phyloP scores from a whole-genome alignment of 768 basidiomycete species.

The Sporobolomyces phaffii region DNA sequence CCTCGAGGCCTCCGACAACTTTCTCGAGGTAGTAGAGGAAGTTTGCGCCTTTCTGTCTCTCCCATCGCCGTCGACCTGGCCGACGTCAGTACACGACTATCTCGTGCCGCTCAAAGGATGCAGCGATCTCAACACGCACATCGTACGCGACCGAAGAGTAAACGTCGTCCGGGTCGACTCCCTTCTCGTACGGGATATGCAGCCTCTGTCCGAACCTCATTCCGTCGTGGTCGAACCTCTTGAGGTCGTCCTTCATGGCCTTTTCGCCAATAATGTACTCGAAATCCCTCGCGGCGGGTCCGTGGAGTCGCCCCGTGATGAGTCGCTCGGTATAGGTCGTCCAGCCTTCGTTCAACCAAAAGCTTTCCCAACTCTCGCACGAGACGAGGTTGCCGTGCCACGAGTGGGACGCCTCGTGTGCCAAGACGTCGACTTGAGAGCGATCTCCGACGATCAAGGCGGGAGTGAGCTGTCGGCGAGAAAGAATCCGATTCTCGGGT shows the following conservation, averaged over 20 bases:
- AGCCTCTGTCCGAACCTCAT: constrained; percentile 18
- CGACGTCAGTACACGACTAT: too few species aligned
- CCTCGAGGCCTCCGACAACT: constrained; percentile 41
- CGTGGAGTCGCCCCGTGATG: constrained; percentile 62
- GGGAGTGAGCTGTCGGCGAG: constrained; percentile 43
- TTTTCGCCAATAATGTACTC: constrained; percentile 71
- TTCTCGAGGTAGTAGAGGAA: constrained; percentile 69
- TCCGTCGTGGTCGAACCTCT: constrained; percentile 40
- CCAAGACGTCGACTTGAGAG: constrained; percentile 76
- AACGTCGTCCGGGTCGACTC: constrained; percentile 43
- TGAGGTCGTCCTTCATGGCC: constrained; percentile 64
- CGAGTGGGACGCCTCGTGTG: constrained; percentile 70
- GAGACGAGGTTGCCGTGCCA: constrained; percentile 43
- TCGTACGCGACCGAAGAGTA: constrained; percentile 65
- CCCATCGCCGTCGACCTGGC: too few species aligned
- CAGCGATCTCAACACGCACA: constrained; percentile 27
- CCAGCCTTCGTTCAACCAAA: constrained; percentile 76
- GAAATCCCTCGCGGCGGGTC: constrained; percentile 71
- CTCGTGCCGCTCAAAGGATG: not conserved
- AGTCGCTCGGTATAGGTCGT: constrained; percentile 88
- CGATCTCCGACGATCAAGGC: constrained; percentile 83
- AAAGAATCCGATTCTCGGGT: too few species aligned
- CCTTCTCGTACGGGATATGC: constrained; percentile 31
- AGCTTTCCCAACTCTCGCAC: constrained; percentile 47
- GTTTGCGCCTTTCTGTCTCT: constrained; percentile 70